Base-by-base conservation (phyloP, 192 early-diverging fungal species). In the Podila horticola region DNA sequence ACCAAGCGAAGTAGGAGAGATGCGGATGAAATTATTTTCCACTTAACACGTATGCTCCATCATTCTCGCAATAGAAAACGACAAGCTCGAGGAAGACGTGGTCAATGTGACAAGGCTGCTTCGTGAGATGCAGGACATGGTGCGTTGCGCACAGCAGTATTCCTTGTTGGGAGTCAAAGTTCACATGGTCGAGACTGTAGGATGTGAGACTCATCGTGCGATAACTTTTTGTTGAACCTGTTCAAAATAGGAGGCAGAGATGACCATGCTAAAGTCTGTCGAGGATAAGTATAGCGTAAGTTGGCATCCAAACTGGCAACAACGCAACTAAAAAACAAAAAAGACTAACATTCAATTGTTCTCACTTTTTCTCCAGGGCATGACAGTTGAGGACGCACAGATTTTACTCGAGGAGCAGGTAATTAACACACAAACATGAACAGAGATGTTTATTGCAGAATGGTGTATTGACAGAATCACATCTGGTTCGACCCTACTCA, bases 261-360 rank as follows among this genome's bases (percentile, higher is more conserved):
- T 73, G 31, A 28, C 67, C 5, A 62, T 68, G 15, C 64, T 81
- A 48, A 81, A 69, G 29, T 67, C 72, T n/a, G 62, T 73, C 41
- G 77, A 81, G 17, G 77, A 81, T 22, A 72, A 81, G 26, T 81
- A 69, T 49, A 71, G 60, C n/a, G 77, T 81, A 81, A 31, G 77
- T 34, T 17, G 20, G 11, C 13, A 45, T 15, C 41, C 13, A 24
- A 20, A 45, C 19, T 26, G 26, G n/a, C 9, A 13, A 8, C 3
- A 2, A 8, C 24, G 17, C 12, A 6, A 6, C 9, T 5, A 11
- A 52, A 41, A 24, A 17, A 12, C 0, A 26, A 19, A 1, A 31
- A 0, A 26, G 1, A 8, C 41, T 72, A 58, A 58, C 31, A 58
- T 59, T 10, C 4, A 9, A 4, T 24, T 34, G 1, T 29, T 45